Base-by-base conservation (phyloP, 1,284 basidiomycete genomes). In the Anthracocystis setariae region DNA sequence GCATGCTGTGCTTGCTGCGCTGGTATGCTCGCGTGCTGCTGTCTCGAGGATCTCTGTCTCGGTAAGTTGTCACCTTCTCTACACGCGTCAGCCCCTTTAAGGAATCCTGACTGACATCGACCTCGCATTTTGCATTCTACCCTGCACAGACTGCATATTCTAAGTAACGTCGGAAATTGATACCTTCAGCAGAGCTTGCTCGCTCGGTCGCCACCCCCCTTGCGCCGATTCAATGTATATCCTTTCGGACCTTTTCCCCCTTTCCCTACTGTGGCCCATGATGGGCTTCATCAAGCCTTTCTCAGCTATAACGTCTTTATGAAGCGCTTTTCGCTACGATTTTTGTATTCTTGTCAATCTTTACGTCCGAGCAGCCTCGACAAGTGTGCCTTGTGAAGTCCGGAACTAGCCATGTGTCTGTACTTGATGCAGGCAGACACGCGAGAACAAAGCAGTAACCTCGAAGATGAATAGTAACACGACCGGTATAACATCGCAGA, bases 11-110 rank as follows among this genome's bases (percentile, higher is more conserved):
- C 71, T 12, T 73, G 71, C 71, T 73, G 71, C 53, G 71, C 71
- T 39, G 71, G 71, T 73, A 73, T 73, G 71, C 66, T 73, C 46
- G 71, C 71, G 21, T 73, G 71, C 39, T 73, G 71, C 62, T 73
- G 71, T 59, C 66, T 73, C 54, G 71, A 73, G 49, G 71, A 73
- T 46, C 71, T 73, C 42, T 73, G 71, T 69, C 71, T 73, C 33
- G 69, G 63, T 66, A 55, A n/a, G 52, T 51, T 40, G 13, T 13
- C 9, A 15, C 12, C 25, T n/a, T n/a, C n/a, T n/a, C n/a, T n/a
- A n/a, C n/a, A n/a, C n/a, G n/a, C n/a, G n/a, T n/a, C n/a, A n/a
- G n/a, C n/a, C n/a, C n/a, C n/a, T n/a, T n/a, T n/a, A n/a, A n/a
- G n/a, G n/a, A n/a, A n/a, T n/a, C n/a, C n/a, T n/a, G n/a, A n/a